phyloP scores from a whole-genome alignment of 164 flowering plant species.

The Tinospora cordifolia region DNA sequence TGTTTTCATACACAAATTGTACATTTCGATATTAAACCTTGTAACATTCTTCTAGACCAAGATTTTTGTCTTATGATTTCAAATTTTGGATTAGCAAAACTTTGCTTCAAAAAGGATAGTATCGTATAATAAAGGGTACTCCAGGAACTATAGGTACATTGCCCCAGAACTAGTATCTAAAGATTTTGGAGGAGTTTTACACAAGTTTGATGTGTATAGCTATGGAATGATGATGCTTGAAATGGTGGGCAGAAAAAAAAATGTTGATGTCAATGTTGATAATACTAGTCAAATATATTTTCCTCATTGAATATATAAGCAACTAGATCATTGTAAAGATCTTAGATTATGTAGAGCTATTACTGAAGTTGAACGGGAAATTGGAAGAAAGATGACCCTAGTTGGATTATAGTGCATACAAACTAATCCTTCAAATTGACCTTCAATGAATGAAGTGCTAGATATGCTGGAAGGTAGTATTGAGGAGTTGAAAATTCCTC shows the following conservation, averaged over 20 bases:
- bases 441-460: conserved; percentile 28
- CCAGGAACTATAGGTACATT: conserved; percentile 8
- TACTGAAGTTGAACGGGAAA: conserved; percentile 18
- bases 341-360: conserved; percentile 11
- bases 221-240: conserved; percentile 15
- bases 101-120: conserved; percentile 3
- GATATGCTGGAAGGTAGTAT: conserved; percentile 36
- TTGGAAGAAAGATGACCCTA: conserved; percentile 28
- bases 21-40: conserved; percentile 14
- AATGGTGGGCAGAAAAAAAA: conserved; percentile 12
- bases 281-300: conserved; percentile 6
- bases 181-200: conserved; percentile 2
- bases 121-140: neutral
- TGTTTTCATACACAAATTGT: conserved; percentile 4
- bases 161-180: conserved; percentile 4
- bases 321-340: neutral
- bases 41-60: conserved; percentile 10
- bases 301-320: conserved; percentile 6
- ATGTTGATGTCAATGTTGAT: neutral
- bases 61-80: conserved; percentile 7
- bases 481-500: conserved; percentile 28
- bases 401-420: conserved; percentile 43
- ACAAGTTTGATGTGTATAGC: conserved; percentile 10
- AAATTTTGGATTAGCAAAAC: conserved; percentile 10
- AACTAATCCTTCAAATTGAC: conserved; percentile 26